phyloP scores from a whole-genome alignment of 2,329 filamentous ascomycete genomes.

The Dothideomycetes sp. region DNA sequence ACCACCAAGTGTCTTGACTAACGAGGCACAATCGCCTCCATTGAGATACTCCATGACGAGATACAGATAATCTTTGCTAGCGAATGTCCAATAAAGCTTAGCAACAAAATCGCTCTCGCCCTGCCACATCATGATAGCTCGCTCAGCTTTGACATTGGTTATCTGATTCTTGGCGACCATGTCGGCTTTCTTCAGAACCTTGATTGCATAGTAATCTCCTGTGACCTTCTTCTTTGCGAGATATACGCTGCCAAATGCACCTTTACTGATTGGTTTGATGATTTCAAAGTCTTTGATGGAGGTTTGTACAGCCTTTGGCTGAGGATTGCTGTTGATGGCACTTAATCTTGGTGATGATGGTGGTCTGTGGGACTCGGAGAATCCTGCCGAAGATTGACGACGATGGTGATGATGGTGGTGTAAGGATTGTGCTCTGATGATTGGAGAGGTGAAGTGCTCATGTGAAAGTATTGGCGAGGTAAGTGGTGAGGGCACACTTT shows the following conservation, averaged over 20 bases:
- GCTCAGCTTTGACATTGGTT: conserved; percentile 95
- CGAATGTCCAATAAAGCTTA: conserved; percentile 99
- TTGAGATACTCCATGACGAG: conserved; percentile 99
- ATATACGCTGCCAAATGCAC: conserved; percentile 96
- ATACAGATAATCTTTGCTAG: conserved; percentile 97
- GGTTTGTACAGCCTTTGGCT: conserved; percentile 79
- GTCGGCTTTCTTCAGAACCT: conserved; percentile 97
- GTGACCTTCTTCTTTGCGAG: conserved; percentile 98
- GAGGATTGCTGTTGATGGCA: conserved; percentile 66
- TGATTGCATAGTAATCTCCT: conserved; percentile 97
- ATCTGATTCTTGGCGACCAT: conserved; percentile 99
- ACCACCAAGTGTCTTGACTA: conserved; percentile 88
- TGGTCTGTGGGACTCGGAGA: conserved; percentile 52
- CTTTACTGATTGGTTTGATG: conserved; percentile 98
- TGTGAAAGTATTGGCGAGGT: conserved; percentile 78
- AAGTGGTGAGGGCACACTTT: conserved; percentile 71
- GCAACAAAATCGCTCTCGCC: conserved; percentile 98
- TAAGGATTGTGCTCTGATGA: conserved; percentile 40
- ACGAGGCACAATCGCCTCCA: conserved; percentile 88
- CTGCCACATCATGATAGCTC: conserved; percentile 99
- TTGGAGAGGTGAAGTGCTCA: conserved; percentile 72
- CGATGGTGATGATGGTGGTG: conserved; percentile 60
- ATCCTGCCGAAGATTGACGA: conserved; percentile 81
- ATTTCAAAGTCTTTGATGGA: conserved; percentile 99
- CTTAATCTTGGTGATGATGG: conserved; percentile 76